Percentiles rank a stretch among this genome's conserved stretches.
phyloP scores from a whole-genome alignment of 2,329 filamentous ascomycete genomes.

The Colletotrichum australisinense region DNA sequence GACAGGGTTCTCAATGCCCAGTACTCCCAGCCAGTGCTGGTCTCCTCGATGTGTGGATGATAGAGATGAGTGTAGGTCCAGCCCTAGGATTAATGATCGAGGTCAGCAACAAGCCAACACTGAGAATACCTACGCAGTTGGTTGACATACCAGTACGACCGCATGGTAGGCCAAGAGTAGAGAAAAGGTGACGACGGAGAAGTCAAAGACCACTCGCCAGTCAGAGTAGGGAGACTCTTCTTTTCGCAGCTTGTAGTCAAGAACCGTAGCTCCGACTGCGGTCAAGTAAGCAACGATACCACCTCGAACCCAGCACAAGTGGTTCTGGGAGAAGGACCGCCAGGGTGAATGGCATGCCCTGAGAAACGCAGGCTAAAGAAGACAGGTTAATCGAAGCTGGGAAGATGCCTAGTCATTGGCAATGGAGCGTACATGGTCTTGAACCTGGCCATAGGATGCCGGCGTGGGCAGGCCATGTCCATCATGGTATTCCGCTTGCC shows the following conservation, averaged over 20 bases:
- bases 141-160: slow-evolving; percentile 56
- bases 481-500: slow-evolving; percentile 4
- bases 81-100: slow-evolving; percentile 45
- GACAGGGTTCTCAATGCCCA: slow-evolving; percentile 55
- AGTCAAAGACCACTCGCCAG: slow-evolving; percentile 61
- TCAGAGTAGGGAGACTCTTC: slow-evolving; percentile 50
- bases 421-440: slow-evolving; percentile 44
- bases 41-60: slow-evolving; percentile 54
- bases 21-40: slow-evolving; percentile 49
- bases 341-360: slow-evolving; percentile 65
- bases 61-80: slow-evolving; percentile 66
- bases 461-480: slow-evolving; percentile 30
- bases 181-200: slow-evolving; percentile 56
- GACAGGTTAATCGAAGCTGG: slow-evolving; percentile 28
- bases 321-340: slow-evolving; percentile 57
- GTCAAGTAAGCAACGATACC: slow-evolving; percentile 56
- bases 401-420: neutral
- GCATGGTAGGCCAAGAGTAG: slow-evolving; percentile 59
- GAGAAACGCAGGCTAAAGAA: slow-evolving; percentile 59
- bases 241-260: slow-evolving; percentile 56
- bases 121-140: neutral
- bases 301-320: slow-evolving; percentile 57
- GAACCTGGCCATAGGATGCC: slow-evolving; percentile 33
- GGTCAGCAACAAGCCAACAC: neutral
- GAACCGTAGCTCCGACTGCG: slow-evolving; percentile 52